A percentile compares a stretch with the other conserved stretches of the same genome.
Evolutionary conservation across 2,329 filamentous ascomycete genomes (phyloP).

Genomic region (Trichocomaceae sp.): DNA sequence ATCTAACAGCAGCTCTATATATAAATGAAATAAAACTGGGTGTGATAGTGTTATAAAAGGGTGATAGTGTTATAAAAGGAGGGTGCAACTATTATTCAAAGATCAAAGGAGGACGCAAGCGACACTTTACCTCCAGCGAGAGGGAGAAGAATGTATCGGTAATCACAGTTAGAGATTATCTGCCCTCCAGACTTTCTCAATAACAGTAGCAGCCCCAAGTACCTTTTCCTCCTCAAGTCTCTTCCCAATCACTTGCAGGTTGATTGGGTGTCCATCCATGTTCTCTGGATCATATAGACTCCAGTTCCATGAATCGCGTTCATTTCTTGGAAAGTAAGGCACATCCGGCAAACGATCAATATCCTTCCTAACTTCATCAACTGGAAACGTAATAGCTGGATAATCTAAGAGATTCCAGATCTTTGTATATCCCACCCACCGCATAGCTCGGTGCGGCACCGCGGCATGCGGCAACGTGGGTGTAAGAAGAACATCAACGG

Average conservation of each 20-base stretch:
- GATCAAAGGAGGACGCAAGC: too few species aligned
- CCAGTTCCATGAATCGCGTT: conserved; percentile 49
- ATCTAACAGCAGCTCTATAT: not conserved
- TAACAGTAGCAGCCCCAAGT: conserved; percentile 37
- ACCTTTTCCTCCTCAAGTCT: conserved; percentile 52
- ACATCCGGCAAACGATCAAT: conserved; percentile 31
- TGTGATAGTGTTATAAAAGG: not conserved
- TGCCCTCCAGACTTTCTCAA: conserved; percentile 24
- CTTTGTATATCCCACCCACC: conserved; percentile 54
- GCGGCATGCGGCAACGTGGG: conserved; percentile 57
- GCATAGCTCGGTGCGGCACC: conserved; percentile 38
- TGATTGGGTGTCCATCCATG: conserved; percentile 44
- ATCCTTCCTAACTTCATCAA: conserved; percentile 41
- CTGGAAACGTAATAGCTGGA: conserved; percentile 51
- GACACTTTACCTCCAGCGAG: not conserved
- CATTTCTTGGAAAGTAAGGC: conserved; percentile 39
- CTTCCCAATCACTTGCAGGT: conserved; percentile 48
- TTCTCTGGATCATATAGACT: conserved; percentile 39
- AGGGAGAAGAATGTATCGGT: not conserved
- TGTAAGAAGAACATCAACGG: conserved; percentile 51
- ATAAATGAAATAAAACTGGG: not conserved
- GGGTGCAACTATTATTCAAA: too few species aligned
- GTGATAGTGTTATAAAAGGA: not conserved
- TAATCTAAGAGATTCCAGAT: conserved; percentile 60
- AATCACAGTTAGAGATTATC: not conserved